Base-by-base conservation (phyloP, 2,329 filamentous ascomycete species). In the Colletotrichum salicis region DNA sequence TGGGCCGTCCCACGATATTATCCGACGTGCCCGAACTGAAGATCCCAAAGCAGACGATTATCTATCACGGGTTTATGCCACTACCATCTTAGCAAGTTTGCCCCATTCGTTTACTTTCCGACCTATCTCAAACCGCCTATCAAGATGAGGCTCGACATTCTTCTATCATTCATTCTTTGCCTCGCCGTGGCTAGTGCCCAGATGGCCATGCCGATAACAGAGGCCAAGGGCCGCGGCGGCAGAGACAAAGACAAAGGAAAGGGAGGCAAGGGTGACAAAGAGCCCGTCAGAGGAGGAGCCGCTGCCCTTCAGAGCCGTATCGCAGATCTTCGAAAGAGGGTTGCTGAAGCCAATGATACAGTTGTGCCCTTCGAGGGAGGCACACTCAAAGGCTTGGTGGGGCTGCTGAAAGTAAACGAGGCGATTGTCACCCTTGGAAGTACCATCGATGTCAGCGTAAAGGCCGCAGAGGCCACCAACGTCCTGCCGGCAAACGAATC, bases 401-500 rank as follows among this genome's bases (percentile, higher is more conserved):
- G 69, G 15, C 27, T 71, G 57, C 27, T 71, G 27, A 71, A 71
- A 27, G 69, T 71, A 15, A 71, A 71, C 29, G 57, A 48, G 65
- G 69, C 69, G 7, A 65, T 71, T 22, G 59, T 63, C 3, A 48
- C 57, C 27, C 58, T 71, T 15, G 69, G 69, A 3, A 33, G 24
- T 8, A 48, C 41, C n/a, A 55, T 71, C 33, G 69, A 71, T 33
- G 5, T 41, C 7, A 19, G 37, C 12, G 69, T 41, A 13, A 60
- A 63, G 58, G 24, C 54, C 5, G 64, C 64, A 2, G 41, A 69
- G 13, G 59, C 55, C 54, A 71, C 69, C 7, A 27, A 59, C 1
- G 10, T 22, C 15, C 29, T 71, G n/a, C 59, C 69, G 12, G 58
- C 58, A 27, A 48, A 45, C 6, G 58, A 68, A 12, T 71, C 69